A percentile compares a stretch with the other conserved stretches of the same genome.
phyloP scores from a whole-genome alignment of 352 stramenopile genomes.

The Globisporangium orthogonon region DNA sequence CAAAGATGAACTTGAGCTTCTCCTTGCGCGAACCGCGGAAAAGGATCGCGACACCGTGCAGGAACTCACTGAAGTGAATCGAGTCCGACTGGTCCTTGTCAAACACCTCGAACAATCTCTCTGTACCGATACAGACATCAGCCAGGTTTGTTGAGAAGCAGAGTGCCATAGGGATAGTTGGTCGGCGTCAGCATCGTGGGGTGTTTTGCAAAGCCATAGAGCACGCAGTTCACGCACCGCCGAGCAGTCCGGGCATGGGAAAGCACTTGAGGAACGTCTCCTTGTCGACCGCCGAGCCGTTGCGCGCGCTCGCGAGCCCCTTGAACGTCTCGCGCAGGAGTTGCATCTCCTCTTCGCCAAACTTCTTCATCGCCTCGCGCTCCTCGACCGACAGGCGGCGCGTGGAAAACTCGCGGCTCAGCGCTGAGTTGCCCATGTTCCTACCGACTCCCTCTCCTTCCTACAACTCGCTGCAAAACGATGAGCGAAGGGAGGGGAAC shows the following conservation, averaged over 20 bases:
- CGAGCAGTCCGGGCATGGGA: constrained; percentile 84
- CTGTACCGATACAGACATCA: constrained; percentile 13
- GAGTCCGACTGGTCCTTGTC: constrained; percentile 85
- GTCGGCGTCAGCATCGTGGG: no score
- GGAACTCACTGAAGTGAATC: constrained; percentile 91
- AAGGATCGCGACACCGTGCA: constrained; percentile 84
- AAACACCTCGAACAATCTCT: constrained; percentile 90
- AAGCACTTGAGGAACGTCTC: constrained; percentile 94
- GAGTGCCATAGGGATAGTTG: no score
- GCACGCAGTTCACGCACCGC: constrained; percentile 25
- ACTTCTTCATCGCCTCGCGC: constrained; percentile 68
- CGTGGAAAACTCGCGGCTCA: constrained; percentile 49
- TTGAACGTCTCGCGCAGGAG: constrained; percentile 79
- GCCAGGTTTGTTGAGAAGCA: not conserved
- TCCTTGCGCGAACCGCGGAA: constrained; percentile 83
- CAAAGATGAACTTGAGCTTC: constrained; percentile 92
- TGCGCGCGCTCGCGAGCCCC: constrained; percentile 52
- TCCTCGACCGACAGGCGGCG: constrained; percentile 43
- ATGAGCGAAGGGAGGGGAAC: no score
- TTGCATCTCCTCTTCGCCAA: constrained; percentile 72
- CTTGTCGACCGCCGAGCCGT: constrained; percentile 82
- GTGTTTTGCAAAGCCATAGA: not conserved
- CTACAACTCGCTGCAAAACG: no score
- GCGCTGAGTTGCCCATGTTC: constrained; percentile 57
- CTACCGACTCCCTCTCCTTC: no score